Evolutionary conservation across 768 basidiomycete species (phyloP).

Genomic region (Cystobasidium tubakii): DNA sequence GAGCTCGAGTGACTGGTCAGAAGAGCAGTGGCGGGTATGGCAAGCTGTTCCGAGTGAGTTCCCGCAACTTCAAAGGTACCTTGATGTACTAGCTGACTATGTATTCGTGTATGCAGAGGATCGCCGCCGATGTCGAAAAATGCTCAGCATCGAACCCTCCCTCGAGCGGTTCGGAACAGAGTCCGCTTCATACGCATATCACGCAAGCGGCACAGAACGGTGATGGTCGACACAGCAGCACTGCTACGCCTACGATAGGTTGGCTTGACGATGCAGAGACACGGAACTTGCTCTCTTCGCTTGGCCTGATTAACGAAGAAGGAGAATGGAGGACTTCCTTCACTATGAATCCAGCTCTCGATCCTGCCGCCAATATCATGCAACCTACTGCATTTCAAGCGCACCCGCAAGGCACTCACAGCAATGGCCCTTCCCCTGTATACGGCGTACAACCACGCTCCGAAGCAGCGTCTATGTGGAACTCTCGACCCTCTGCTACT

Average conservation of each 20-base stretch:
- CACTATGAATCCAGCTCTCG: background rate
- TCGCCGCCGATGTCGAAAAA: conserved; percentile 1
- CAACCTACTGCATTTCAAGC: background rate
- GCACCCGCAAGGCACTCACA: background rate
- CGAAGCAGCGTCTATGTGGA: background rate
- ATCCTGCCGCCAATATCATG: conserved; percentile 1
- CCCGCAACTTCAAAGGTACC: too few species aligned
- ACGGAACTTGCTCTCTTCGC: conserved; percentile 2
- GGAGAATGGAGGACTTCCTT: conserved; percentile 7
- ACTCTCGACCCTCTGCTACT: background rate
- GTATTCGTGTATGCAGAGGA: too few species aligned
- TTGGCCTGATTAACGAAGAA: conserved; percentile 21
- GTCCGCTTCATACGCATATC: background rate
- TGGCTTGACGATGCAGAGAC: conserved; percentile 28
- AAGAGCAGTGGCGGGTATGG: conserved; percentile 7
- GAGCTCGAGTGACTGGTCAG: background rate
- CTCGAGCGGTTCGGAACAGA: background rate
- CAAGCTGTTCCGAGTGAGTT: conserved; percentile 2
- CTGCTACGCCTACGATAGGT: background rate
- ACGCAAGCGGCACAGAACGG: background rate
- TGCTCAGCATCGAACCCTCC: background rate
- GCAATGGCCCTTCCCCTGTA: background rate
- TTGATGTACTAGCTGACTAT: too few species aligned
- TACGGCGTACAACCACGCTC: background rate
- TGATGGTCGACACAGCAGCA: conserved; percentile 1